phyloP scores from a whole-genome alignment of 176 grass and related monocot species.

The Tillandsia fasciculata region DNA sequence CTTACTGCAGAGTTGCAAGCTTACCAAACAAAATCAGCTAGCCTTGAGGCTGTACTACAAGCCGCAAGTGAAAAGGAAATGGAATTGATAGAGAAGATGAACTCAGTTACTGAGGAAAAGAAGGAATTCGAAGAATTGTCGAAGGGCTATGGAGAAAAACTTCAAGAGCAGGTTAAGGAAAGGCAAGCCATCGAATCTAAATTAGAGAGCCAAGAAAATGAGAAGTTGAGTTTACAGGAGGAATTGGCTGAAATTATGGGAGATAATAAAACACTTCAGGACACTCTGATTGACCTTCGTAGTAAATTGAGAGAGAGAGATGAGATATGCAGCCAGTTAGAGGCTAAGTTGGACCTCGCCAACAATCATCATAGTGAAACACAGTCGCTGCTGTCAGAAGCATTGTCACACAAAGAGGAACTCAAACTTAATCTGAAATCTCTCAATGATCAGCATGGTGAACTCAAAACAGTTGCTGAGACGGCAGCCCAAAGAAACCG shows the following conservation, averaged over 20 bases:
- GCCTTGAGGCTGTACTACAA: constrained; percentile 34
- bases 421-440: constrained; percentile 54
- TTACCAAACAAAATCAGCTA: constrained; percentile 51
- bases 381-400: constrained; percentile 47
- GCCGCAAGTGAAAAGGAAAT: constrained; percentile 39
- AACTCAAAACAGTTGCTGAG: constrained; percentile 39
- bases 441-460: constrained; percentile 43
- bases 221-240: constrained; percentile 41
- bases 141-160: constrained; percentile 34
- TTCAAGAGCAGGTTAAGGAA: constrained; percentile 44
- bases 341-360: constrained; percentile 40
- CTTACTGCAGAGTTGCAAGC: constrained; percentile 52
- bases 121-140: constrained; percentile 50
- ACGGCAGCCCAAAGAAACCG: constrained; percentile 27
- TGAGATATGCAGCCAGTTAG: constrained; percentile 34
- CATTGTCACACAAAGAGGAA: constrained; percentile 59
- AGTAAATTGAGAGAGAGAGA: constrained; percentile 33
- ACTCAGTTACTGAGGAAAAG: constrained; percentile 52
- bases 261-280: constrained; percentile 45
- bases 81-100: constrained; percentile 36
- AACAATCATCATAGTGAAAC: constrained; percentile 41
- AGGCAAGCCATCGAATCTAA: constrained; percentile 39
- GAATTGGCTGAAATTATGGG: constrained; percentile 37
- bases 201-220: constrained; percentile 42
- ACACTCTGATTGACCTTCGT: constrained; percentile 38